Conservation (phyloP, 2,329 filamentous ascomycete species). For the Volutella citrinella region DNA sequence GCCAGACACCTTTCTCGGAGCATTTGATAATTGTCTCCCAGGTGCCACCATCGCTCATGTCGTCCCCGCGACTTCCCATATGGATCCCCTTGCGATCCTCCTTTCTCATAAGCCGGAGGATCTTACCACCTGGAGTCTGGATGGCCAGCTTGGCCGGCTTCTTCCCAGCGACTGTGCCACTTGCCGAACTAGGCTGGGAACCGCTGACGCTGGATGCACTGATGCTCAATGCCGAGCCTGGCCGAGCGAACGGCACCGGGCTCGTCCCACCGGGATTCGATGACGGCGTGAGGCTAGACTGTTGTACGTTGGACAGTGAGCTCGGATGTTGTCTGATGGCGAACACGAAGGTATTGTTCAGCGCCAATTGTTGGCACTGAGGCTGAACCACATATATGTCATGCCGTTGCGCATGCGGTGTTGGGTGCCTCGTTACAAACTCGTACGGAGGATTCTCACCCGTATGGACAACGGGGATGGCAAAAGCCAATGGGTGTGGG, state of each 20-base stretch:
- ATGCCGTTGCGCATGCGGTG: conserved; percentile 93
- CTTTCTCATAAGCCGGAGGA: conserved; percentile 81
- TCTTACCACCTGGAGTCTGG: conserved; percentile 91
- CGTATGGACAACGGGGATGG: conserved; percentile 84
- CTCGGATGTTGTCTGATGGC: conserved; percentile 86
- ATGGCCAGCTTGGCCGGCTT: conserved; percentile 97
- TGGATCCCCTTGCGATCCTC: conserved; percentile 61
- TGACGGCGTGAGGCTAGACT: conserved; percentile 41
- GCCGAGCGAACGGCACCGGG: conserved; percentile 61
- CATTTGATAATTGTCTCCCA: conserved; percentile 94
- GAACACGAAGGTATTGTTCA: conserved; percentile 98
- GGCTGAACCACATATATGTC: conserved; percentile 97
- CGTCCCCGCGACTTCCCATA: conserved; percentile 51
- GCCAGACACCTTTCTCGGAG: conserved; percentile 76
- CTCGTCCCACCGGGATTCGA: conserved; percentile 48
- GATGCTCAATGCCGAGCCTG: conserved; percentile 64
- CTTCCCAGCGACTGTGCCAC: conserved; percentile 53
- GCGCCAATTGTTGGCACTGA: conserved; percentile 80
- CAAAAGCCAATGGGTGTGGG: conserved; percentile 84
- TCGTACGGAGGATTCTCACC: conserved; percentile 94
- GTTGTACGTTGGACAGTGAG: conserved; percentile 41
- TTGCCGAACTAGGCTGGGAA: conserved; percentile 54
- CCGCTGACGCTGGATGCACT: conserved; percentile 55
- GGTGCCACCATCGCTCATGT: conserved; percentile 64
- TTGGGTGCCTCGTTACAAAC: conserved; percentile 89